Base-by-base conservation (phyloP, 257 asterid genomes). In the Galeopsis tetrahit region DNA sequence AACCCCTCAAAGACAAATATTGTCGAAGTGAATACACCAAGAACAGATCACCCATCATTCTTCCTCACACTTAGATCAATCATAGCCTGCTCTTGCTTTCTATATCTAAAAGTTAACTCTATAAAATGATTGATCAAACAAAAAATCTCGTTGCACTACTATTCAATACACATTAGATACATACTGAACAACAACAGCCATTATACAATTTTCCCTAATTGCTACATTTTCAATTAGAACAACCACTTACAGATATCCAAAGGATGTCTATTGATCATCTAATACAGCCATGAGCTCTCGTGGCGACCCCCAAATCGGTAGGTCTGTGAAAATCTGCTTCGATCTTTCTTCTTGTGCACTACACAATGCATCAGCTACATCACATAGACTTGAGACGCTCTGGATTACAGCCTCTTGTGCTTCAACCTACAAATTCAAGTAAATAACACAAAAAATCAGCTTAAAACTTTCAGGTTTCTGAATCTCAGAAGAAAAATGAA, bases 241-340 rank as follows among this genome's bases (percentile, higher is more conserved):
- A 39, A 48, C 13, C n/a, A 44, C 66, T 67, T 63, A 69, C 28
- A 51, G 34, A 8, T 35, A 56, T 59, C 55, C 17, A 44, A 15
- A 28, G 49, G 34, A 66, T 11, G 42, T 70, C 73, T 73, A 82
- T 34, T 73, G 87, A 52, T 81, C 76, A 71, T 81, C 77, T 28
- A 92, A 74, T 13, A 87, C 89, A 17, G 83, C 70, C 76, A 92
- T 75, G 52, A 92, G 85, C 67, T 82, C 85, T 7, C 58, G 76
- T 0, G 96, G 95, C 1, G 88, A 77, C 0, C 81, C 86, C 98
- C 96, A 92, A 71, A 92, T 75, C 2, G 92, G 94, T 43, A 92
- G 86, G 72, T 85, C 88, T 15, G 58, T 72, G 48, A 90, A 79
- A 63, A 77, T 75, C 66, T 77, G 83, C 76, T 73, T 85, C 66